Base-by-base conservation (phyloP, 345 rosid genomes). In the Durio zibethinus region DNA sequence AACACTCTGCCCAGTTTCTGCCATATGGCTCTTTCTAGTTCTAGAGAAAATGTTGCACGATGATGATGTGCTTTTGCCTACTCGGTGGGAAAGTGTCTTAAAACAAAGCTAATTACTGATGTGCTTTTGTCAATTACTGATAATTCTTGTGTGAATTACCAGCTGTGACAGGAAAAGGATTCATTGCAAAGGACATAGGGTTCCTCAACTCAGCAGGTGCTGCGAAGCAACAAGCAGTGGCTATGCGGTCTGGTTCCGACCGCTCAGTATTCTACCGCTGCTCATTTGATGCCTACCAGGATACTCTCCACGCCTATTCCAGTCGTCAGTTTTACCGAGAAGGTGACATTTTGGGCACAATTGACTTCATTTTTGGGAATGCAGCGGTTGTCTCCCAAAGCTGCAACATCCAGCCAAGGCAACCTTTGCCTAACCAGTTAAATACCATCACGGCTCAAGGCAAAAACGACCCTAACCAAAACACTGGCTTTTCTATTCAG, bases 361-460 rank as follows among this genome's bases (percentile, higher is more conserved):
- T 94, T 0, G 98, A 94, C 85, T 94, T 93, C 84, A 89, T 94
- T 0, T 94, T 94, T 76, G 98, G 98, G 66, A 89, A 89, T 62
- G 91, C 95, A 0, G 93, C 92, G 0, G 92, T 84, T 0, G 85
- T 94, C 4, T 86, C 93, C 85, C 98, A 94, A 53, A 67, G 35
- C 56, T 94, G 98, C 87, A 87, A 72, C 60, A 92, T 94, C 76
- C 75, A 23, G 82, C 94, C 97, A 0, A 89, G 97, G 69, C 93
- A 93, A 77, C 97, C 97, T 0, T 18, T 89, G 47, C 7, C 80
- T 10, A 84, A 80, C 70, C 98, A 94, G 77, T 88, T 77, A 88
- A 94, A 90, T 82, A 88, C 97, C 65, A 91, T 94, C 86, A 94
- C 97, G 0, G 98, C 98, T 7, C 94, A 91, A 74, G 97, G 98